Conservation (phyloP, 192 early-diverging fungal genomes). For the Coemansia sp. region DNA sequence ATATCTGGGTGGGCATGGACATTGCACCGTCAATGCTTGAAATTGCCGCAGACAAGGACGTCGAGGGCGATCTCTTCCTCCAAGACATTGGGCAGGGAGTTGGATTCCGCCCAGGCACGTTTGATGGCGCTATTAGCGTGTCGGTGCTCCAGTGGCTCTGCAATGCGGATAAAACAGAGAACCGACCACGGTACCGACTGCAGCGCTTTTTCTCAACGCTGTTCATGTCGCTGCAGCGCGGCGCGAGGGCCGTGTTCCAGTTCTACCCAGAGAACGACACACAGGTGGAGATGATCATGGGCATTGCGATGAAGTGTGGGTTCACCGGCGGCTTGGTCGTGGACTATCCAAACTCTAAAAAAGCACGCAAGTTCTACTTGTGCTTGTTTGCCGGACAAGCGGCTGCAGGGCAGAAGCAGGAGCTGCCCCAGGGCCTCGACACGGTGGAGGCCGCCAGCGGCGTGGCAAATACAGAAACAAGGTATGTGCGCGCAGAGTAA, state of each 20-base stretch:
- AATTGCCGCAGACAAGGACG: constrained; percentile 89
- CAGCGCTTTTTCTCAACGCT: constrained; percentile 91
- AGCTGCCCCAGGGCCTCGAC: constrained; percentile 43
- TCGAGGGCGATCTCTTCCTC: constrained; percentile 93
- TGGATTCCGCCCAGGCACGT: constrained; percentile 92
- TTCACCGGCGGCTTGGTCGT: constrained; percentile 96
- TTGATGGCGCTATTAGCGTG: constrained; percentile 95
- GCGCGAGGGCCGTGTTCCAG: constrained; percentile 96
- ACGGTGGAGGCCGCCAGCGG: constrained; percentile 21
- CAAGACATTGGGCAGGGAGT: constrained; percentile 97
- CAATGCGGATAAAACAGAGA: constrained; percentile 92
- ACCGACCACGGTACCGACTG: constrained; percentile 83
- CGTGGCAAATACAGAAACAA: constrained; percentile 40
- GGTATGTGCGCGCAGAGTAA: constrained; percentile 15
- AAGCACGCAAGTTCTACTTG: constrained; percentile 96
- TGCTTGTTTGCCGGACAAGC: constrained; percentile 94
- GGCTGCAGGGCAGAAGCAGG: constrained; percentile 36
- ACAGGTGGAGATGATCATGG: constrained; percentile 93
- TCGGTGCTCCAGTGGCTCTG: constrained; percentile 99
- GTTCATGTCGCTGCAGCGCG: constrained; percentile 85
- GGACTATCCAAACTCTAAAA: constrained; percentile 96
- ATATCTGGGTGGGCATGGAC: constrained; percentile 97
- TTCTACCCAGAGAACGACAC: constrained; percentile 97
- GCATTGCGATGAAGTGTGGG: constrained; percentile 85
- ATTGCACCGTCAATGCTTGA: constrained; percentile 94